Conservation (phyloP, 2,329 filamentous ascomycete genomes). For the Fonsecaea pedrosoi region DNA sequence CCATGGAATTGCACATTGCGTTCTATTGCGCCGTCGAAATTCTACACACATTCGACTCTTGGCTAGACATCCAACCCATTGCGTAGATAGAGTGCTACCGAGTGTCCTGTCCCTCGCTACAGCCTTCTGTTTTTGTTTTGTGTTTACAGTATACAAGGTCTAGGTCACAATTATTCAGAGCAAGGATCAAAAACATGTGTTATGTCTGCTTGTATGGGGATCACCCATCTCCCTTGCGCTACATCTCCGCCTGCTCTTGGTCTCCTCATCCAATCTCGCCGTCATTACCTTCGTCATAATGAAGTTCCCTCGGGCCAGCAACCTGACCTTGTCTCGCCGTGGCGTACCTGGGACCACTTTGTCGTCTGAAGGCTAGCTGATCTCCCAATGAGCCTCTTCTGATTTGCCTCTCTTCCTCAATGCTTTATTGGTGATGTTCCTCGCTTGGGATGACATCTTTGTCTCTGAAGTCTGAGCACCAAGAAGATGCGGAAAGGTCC, state of each 20-base stretch:
- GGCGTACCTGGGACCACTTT: constrained; percentile 23
- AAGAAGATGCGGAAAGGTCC: constrained; percentile 53
- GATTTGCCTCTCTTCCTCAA: constrained; percentile 52
- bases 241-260: constrained; percentile 10
- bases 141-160: neutral
- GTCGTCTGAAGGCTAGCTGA: constrained; percentile 26
- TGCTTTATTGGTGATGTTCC: constrained; percentile 57
- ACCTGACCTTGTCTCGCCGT: neutral
- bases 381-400: constrained; percentile 37
- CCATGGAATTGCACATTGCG: too few relatives aligned
- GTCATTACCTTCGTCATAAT: constrained; percentile 15
- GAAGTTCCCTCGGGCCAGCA: neutral
- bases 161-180: neutral
- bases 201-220: neutral
- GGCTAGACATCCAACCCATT: neutral
- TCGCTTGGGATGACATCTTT: constrained; percentile 56
- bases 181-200: neutral
- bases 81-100: neutral
- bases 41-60: neutral
- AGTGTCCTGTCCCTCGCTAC: neutral
- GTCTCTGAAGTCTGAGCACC: constrained; percentile 55
- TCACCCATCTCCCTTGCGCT: constrained; percentile 26
- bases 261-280: constrained; percentile 19
- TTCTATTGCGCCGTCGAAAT: too few relatives aligned
- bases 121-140: neutral